Evolutionary conservation across 129 eudicot species (phyloP), one percentile per base, ranked within the genome.

Genomic region (Lactuca saligna): DNA sequence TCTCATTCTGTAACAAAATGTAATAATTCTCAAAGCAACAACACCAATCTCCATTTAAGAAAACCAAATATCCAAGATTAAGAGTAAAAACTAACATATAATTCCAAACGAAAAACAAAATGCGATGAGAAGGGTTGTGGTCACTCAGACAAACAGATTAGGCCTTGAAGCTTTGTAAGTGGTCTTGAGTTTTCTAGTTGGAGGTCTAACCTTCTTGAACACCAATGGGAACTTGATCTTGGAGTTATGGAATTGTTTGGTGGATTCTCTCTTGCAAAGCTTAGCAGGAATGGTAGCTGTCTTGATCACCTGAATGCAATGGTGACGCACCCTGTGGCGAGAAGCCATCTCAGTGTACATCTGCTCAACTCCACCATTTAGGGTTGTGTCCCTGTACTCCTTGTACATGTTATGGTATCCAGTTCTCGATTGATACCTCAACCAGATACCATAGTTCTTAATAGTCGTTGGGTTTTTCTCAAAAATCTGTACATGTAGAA

Each of bases 321-420:
- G 82, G 31, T 73, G 78, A 39, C 88, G 79, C 6, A 84, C 88
- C 61, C 88, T 69, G 79, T 84, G 85, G n/a, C 88, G 88, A 32
- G 88, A 84, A n/a, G 88, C 88, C 88, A 84, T 84, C 75, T 84
- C 88, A 2, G 80, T 77, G 79, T 84, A 84, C 88, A 84, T 84
- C 73, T 84, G 88, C 49, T 80, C 85, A 0, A 84, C 79, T 3
- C 70, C 82, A 16, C 88, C 88, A 9, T 84, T 84, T 50, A 84
- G 25, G 54, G 88, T 84, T 0, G 82, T 79, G 70, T 79, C 82
- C 42, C 82, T 66, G 62, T 72, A 79, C 57, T 79, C 82, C 79
- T 79, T 79, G 79, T 72, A 79, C 79, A 79, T 79, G 75, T 79
- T 79, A 31, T 79, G 82, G 9, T 72, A 79, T 11, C 82, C 82